Evolutionary conservation across 1,139 yeast genomes (phyloP), one percentile per base, ranked within the genome.

Genomic region (Yamadazyma atlantica): DNA sequence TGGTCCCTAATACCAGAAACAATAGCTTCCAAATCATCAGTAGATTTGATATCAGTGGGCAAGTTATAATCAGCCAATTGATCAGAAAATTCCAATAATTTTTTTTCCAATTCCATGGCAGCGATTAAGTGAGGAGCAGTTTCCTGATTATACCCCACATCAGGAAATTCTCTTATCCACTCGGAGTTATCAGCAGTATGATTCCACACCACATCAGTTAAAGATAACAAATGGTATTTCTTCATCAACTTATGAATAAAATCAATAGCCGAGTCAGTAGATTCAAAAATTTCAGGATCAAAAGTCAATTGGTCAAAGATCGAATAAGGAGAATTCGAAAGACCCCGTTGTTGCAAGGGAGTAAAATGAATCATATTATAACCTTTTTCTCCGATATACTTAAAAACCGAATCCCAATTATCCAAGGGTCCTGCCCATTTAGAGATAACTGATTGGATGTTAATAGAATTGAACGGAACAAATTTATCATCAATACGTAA

Each of bases 321-420:
- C 3, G 96, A 86, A 55, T 90, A 92, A 0, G 98, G 97, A 7
- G 97, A 89, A 57, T 90, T 77, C 1, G 96, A 86, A 40, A 74
- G 82, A 19, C 98, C 98, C 36, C 97, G 73, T 46, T 81, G 66
- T 60, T 90, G 97, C 46, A 92, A 69, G 0, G 98, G 98, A 2
- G 97, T 89, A 58, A 92, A 92, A 64, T 92, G 98, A 33, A 92
- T 69, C 96, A 90, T 87, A 59, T 92, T 92, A 67, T 90, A 92
- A 14, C 94, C 92, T 60, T 92, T 92, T 8, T 62, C 58, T 13
- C 81, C 65, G 32, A 92, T 75, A 35, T 76, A 74, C 3, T 60
- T 55, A 42, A 92, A 84, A 42, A 86, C 66, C 1, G 64, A 56
- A 41, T 78, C 78, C 97, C 97, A 92, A 35, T 48, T 57, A 32